Percentiles rank a stretch among this genome's conserved stretches.
phyloP scores from a whole-genome alignment of 2,329 filamentous ascomycete genomes.

The Botrytis squamosa region DNA sequence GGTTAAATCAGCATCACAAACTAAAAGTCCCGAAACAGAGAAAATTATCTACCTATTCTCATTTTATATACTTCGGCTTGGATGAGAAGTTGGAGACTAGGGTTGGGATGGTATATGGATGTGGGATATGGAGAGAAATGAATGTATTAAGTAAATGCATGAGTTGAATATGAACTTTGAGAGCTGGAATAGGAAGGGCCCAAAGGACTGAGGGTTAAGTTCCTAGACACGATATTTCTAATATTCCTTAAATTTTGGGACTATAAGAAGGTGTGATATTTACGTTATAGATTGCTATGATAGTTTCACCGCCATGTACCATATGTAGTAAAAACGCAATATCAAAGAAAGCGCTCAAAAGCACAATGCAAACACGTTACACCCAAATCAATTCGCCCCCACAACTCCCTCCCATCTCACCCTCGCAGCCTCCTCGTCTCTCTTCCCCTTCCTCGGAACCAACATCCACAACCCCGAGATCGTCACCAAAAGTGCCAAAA shows the following conservation, averaged over 20 bases:
- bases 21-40: no score
- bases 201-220: not conserved
- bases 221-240: not conserved
- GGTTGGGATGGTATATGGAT: not conserved
- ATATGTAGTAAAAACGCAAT: not conserved
- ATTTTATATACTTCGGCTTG: not conserved
- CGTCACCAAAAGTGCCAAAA: constrained; percentile 49
- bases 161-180: not conserved
- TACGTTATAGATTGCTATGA: not conserved
- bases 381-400: not conserved
- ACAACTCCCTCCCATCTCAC: constrained; percentile 17
- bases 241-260: no score
- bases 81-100: not conserved
- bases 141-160: not conserved
- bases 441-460: constrained; percentile 39
- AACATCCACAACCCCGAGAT: constrained; percentile 49
- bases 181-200: not conserved
- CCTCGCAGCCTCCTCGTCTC: constrained; percentile 27
- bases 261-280: no score
- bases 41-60: no score
- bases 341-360: not conserved
- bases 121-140: not conserved
- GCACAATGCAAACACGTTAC: no score
- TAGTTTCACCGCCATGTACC: not conserved
- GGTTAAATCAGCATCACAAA: no score